A percentile compares a stretch with the other conserved stretches of the same genome.
phyloP scores from a whole-genome alignment of 2,329 filamentous ascomycete species.

The Zymoseptoria tritici region DNA sequence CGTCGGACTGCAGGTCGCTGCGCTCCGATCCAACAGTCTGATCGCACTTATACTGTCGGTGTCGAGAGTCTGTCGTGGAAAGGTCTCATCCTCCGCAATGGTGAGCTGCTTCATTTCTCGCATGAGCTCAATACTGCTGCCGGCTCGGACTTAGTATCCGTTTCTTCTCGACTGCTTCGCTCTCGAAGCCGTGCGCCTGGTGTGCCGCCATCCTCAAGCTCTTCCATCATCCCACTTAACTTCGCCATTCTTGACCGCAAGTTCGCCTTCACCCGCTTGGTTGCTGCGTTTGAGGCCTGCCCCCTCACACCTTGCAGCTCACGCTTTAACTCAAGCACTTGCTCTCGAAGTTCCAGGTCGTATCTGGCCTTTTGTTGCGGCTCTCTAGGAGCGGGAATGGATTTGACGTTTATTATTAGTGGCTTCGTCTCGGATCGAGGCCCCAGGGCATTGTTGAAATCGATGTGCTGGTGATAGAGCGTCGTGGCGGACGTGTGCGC shows the following conservation, averaged over 20 bases:
- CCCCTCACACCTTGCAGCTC: conserved; percentile 50
- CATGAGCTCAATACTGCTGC: conserved; percentile 16
- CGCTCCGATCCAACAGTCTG: conserved; percentile 44
- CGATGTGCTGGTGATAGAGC: too few relatives aligned
- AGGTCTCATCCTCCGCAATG: background rate
- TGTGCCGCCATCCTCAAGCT: conserved; percentile 34
- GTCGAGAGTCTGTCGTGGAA: conserved; percentile 23
- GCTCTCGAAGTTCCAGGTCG: conserved; percentile 64
- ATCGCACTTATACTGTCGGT: conserved; percentile 50
- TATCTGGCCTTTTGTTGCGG: conserved; percentile 28
- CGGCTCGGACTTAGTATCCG: background rate
- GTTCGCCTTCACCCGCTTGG: conserved; percentile 61
- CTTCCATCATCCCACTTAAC: conserved; percentile 55
- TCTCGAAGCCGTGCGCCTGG: conserved; percentile 10
- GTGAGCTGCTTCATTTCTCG: background rate
- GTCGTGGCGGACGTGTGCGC: too few relatives aligned
- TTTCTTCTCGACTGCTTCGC: background rate
- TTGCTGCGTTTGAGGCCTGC: conserved; percentile 48
- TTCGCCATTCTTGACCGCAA: conserved; percentile 67
- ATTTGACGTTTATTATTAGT: too few relatives aligned
- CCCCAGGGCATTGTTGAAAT: too few relatives aligned
- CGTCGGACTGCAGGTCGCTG: conserved; percentile 49
- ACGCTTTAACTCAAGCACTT: conserved; percentile 62
- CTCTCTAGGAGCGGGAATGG: too few relatives aligned
- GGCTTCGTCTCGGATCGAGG: too few relatives aligned